Base-by-base conservation (phyloP, 2,329 filamentous ascomycete genomes). In the Septoria linicola region DNA sequence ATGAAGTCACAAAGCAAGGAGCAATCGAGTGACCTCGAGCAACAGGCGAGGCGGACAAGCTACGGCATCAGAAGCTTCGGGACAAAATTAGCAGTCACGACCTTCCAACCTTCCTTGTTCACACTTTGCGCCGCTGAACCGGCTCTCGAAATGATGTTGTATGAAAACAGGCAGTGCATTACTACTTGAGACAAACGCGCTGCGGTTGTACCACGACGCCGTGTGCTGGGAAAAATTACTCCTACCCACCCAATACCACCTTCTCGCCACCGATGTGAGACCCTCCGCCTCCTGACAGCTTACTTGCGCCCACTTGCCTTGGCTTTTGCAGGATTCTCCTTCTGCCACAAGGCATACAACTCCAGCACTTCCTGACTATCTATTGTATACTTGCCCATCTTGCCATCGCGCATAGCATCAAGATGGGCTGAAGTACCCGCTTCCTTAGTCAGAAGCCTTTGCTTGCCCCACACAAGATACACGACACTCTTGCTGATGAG, bases 281-380 rank as follows among this genome's bases (percentile, higher is more conserved):
- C 30, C 19, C 21, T 41, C 16, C 35, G 27, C 30, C 27, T 20
- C 39, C 16, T 14, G 47, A 20, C 47, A n/a, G 35, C 31, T 30
- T 17, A 5, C 21, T 19, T 42, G 13, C 11, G n/a, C 20, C 32
- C 47, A 13, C 37, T 14, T n/a, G 16, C 46, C 16, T 39, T 37
- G n/a, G 16, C 17, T 14, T 41, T 19, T 13, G 4, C 13, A 20
- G 21, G 40, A 41, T 37, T 19, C 45, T 23, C 19, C 25, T 31
- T 19, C 37, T 39, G 16, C 16, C 41, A 48, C 21, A 52, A 13
- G 16, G 63, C 55, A 27, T 53, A 59, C 47, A 64, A 41, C 61
- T 68, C 46, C 57, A 63, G 20, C 59, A 57, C 60, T 2, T 47
- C 64, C 34, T 62, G 60, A 20, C 67, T 70, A 48, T 72, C 71